phyloP scores from a whole-genome alignment of 192 early-diverging fungal species.

The Coemansia sp. region DNA sequence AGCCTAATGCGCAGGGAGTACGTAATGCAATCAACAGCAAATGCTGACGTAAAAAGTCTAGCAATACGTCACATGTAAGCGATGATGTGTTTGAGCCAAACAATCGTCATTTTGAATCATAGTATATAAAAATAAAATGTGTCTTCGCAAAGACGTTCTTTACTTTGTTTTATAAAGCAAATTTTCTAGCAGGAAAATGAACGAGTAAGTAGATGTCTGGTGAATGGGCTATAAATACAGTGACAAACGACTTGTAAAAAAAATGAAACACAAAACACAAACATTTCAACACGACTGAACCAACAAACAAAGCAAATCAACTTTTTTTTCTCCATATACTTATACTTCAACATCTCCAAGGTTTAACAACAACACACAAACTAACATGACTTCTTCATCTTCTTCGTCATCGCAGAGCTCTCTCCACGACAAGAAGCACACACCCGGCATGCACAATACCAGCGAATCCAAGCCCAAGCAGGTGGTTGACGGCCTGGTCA shows the following conservation, averaged over 20 bases:
- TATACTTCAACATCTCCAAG: background rate
- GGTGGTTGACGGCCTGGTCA: conserved; percentile 6
- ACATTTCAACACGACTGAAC: too few relatives aligned
- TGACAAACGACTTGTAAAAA: too few relatives aligned
- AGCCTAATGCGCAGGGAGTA: conserved; percentile 28
- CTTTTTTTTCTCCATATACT: background rate
- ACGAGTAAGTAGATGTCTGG: too few relatives aligned
- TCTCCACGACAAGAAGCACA: background rate
- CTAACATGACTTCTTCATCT: background rate
- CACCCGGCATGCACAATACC: background rate
- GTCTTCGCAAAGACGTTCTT: too few relatives aligned
- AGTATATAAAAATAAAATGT: too few relatives aligned
- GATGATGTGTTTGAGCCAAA: background rate
- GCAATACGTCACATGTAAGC: background rate
- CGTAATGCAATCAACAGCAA: conserved; percentile 13
- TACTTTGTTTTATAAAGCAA: too few relatives aligned
- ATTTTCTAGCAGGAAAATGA: too few relatives aligned
- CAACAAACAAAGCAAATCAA: too few relatives aligned
- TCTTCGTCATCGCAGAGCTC: conserved; percentile 5
- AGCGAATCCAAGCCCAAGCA: conserved; percentile 15
- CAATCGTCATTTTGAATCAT: too few relatives aligned
- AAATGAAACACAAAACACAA: too few relatives aligned
- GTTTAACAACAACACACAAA: background rate
- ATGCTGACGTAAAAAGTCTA: background rate
- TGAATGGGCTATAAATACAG: too few relatives aligned